Conservation (phyloP, 495 filamentous ascomycete genomes). For the Copromyces sp. region DNA sequence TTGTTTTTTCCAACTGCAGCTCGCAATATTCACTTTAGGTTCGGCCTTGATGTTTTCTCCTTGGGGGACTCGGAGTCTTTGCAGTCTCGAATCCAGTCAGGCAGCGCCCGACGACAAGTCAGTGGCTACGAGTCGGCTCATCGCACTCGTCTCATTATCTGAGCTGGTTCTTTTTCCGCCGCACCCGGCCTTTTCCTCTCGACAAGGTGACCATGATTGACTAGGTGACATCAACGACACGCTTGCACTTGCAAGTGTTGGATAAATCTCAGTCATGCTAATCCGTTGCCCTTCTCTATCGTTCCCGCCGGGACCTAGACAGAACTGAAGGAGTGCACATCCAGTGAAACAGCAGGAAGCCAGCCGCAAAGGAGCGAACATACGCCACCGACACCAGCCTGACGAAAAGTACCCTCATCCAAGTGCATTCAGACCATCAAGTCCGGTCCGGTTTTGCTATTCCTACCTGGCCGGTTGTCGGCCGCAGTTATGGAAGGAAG, state of each 20-base stretch:
- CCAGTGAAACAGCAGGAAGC: neutral
- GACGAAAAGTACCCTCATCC: neutral
- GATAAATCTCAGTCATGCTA: neutral
- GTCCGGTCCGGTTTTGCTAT: neutral
- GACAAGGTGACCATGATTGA: neutral
- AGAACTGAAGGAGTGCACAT: neutral
- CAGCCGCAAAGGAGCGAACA: neutral
- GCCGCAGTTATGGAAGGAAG: neutral
- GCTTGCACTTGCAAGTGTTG: neutral
- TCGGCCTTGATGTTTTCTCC: neutral
- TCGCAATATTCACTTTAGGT: neutral
- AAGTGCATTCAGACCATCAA: neutral
- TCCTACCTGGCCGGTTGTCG: neutral
- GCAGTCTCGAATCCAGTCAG: neutral
- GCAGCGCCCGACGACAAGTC: neutral
- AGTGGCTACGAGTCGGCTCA: neutral
- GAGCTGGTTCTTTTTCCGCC: neutral
- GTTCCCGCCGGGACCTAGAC: neutral
- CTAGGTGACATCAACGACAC: too few relatives aligned
- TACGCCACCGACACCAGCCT: neutral
- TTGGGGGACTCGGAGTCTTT: too few relatives aligned
- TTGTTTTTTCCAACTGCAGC: neutral
- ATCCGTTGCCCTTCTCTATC: neutral
- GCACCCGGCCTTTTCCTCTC: too few relatives aligned
- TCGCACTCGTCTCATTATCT: neutral